Conservation (phyloP, 352 stramenopile genomes). For the Phytophthora cryptogea region DNA sequence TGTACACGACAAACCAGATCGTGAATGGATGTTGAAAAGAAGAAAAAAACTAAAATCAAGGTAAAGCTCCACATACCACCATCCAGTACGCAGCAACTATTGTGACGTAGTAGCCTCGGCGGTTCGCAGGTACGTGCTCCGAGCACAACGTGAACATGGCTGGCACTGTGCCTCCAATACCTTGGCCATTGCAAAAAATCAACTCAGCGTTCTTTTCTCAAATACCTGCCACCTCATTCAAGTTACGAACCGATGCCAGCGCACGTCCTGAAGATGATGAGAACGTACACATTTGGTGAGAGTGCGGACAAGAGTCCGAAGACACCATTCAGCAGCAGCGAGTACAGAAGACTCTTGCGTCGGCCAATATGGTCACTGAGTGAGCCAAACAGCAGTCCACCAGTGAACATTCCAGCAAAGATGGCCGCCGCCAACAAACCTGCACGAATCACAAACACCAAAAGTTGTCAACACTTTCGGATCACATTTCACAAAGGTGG, state of each 20-base stretch:
- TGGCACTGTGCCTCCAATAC: conserved; percentile 88
- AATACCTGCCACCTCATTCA: conserved; percentile 10
- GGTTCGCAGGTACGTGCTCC: conserved; percentile 80
- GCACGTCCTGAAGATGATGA: conserved; percentile 65
- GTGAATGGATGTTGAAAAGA: background rate
- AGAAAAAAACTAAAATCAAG: background rate
- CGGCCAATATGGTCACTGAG: conserved; percentile 82
- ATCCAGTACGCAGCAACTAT: conserved; percentile 92
- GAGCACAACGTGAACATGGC: conserved; percentile 87
- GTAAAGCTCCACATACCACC: conserved; percentile 49
- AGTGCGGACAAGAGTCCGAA: conserved; percentile 80
- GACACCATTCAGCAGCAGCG: conserved; percentile 79
- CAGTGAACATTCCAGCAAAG: conserved; percentile 91
- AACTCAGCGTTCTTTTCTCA: background rate
- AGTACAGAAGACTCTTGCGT: conserved; percentile 70
- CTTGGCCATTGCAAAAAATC: conserved; percentile 32
- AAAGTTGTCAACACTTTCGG: background rate
- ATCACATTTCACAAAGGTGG: background rate
- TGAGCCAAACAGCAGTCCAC: conserved; percentile 76
- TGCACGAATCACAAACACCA: conserved; percentile 19
- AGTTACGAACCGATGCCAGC: conserved; percentile 59
- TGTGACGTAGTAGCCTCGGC: conserved; percentile 84
- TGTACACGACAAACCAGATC: background rate
- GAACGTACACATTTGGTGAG: conserved; percentile 60
- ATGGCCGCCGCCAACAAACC: conserved; percentile 84